phyloP scores from a whole-genome alignment of 257 asterid genomes.

The Phtheirospermum japonicum region DNA sequence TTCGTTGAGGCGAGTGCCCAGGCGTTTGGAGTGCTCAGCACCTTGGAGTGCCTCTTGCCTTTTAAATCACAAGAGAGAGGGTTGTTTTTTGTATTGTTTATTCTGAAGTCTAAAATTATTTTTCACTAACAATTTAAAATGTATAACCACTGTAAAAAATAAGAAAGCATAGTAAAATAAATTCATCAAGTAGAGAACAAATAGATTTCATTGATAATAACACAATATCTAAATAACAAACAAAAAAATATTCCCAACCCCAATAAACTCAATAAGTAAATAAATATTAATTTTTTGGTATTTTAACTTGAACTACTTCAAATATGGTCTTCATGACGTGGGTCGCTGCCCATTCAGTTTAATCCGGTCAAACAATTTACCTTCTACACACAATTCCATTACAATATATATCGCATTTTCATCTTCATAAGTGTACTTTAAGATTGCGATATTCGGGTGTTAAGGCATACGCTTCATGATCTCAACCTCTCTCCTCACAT shows the following conservation, averaged over 20 bases:
- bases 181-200: no score
- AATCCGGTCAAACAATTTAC: conserved; percentile 68
- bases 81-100: no score
- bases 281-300: background rate
- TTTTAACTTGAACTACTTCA: conserved; percentile 64
- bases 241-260: background rate
- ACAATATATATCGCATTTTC: conserved; percentile 62
- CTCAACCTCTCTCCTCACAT: conserved; percentile 76
- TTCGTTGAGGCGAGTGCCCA: no score
- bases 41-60: no score
- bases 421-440: conserved; percentile 64
- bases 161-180: background rate
- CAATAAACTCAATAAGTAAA: background rate
- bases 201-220: background rate
- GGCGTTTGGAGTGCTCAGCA: no score
- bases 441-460: conserved; percentile 58
- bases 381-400: conserved; percentile 76
- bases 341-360: conserved; percentile 72
- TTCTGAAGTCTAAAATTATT: no score
- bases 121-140: no score
- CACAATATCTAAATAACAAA: background rate
- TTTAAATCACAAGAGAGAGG: no score
- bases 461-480: conserved; percentile 71
- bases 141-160: no score
- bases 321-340: conserved; percentile 58